Conservation (phyloP, 2,329 filamentous ascomycete genomes). For the Calonectria leucothoes region DNA sequence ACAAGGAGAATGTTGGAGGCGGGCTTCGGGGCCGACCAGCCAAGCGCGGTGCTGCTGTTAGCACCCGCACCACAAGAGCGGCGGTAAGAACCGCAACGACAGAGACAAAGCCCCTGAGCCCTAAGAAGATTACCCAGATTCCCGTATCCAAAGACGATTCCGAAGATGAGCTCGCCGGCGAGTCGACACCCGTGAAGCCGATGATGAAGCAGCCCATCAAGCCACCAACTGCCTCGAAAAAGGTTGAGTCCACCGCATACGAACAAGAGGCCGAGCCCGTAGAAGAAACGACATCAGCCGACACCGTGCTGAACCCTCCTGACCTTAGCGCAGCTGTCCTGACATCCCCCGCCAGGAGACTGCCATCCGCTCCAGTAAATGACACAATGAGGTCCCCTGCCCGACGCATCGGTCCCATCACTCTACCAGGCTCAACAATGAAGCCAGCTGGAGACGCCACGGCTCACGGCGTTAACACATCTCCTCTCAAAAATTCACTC, state of each 20-base stretch:
- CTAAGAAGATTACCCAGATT: slow-evolving; percentile 73
- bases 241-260: slow-evolving; percentile 13
- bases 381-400: slow-evolving; percentile 68
- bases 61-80: slow-evolving; percentile 49
- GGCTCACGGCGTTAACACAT: slow-evolving; percentile 31
- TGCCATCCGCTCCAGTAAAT: slow-evolving; percentile 63
- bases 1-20: slow-evolving; percentile 48
- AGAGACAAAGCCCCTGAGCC: slow-evolving; percentile 67
- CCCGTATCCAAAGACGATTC: slow-evolving; percentile 60
- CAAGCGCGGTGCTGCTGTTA: slow-evolving; percentile 50
- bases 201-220: slow-evolving; percentile 69
- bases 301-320: slow-evolving; percentile 46
- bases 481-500: slow-evolving; percentile 57
- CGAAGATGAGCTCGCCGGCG: slow-evolving; percentile 69
- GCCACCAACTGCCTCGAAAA: slow-evolving; percentile 46
- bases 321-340: slow-evolving; percentile 55
- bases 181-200: slow-evolving; percentile 62
- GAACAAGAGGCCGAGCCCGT: slow-evolving; percentile 28
- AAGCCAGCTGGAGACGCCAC: slow-evolving; percentile 34
- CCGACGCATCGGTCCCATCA: slow-evolving; percentile 52
- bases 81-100: slow-evolving; percentile 48
- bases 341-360: slow-evolving; percentile 67
- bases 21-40: slow-evolving; percentile 58
- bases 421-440: slow-evolving; percentile 48
- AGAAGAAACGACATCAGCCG: slow-evolving; percentile 43